phyloP scores from a whole-genome alignment of 306 rosid genomes.

The Inga laurina region DNA sequence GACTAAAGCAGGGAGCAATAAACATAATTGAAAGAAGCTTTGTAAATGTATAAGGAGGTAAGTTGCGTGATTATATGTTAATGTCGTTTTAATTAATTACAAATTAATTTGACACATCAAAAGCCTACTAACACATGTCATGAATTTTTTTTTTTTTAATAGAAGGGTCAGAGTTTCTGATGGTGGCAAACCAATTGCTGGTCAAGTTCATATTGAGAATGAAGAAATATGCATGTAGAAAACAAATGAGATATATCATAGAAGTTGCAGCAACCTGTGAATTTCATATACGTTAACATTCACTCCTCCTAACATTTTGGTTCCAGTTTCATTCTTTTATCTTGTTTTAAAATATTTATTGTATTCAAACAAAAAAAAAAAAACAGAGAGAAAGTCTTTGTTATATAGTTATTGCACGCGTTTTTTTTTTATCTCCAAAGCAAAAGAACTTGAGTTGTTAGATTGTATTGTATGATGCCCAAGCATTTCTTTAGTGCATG shows the following conservation, averaged over 20 bases:
- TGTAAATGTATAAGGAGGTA: conserved; percentile 30
- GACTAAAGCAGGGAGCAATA: neutral
- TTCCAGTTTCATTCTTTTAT: neutral
- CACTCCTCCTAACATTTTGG: neutral
- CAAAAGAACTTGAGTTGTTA: neutral
- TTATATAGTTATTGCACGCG: neutral
- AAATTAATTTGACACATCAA: neutral
- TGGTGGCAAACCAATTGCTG: neutral
- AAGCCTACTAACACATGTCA: neutral
- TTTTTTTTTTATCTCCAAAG: neutral
- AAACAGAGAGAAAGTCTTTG: no score
- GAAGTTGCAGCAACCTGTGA: neutral
- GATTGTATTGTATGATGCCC: neutral
- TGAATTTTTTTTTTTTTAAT: neutral
- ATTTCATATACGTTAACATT: neutral
- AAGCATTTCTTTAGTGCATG: no score
- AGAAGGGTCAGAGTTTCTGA: neutral
- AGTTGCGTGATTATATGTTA: neutral
- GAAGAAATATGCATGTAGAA: neutral
- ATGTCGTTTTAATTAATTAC: neutral
- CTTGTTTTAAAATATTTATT: neutral
- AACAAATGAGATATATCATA: neutral
- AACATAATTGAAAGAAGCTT: neutral
- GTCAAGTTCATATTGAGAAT: neutral
- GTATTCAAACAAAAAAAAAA: neutral